These are phyloP conservation scores for Fusarium pseudoanthophilum DNA, from an alignment of 2,329 filamentous ascomycete species.

Conservation along the genomic window DNA sequence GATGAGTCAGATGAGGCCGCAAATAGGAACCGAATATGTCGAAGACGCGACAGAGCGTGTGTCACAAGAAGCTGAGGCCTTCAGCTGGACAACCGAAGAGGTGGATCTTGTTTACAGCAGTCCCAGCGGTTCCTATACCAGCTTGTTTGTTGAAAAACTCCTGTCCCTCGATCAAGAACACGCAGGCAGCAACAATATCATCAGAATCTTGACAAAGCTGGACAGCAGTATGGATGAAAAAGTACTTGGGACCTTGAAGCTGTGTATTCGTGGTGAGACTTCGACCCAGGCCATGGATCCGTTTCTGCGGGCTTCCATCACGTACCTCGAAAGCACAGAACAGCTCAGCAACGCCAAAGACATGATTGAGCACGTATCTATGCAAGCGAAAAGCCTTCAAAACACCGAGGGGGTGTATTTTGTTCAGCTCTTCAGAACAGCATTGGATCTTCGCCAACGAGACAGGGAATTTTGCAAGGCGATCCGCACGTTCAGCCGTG, in stretches of 20 bases:
- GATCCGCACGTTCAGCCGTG: constrained; percentile 40
- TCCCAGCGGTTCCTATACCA: constrained; percentile 46
- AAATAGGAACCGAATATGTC: constrained; percentile 50
- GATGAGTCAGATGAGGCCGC: constrained; percentile 55
- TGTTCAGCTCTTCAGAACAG: constrained; percentile 55
- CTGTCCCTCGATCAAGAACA: constrained; percentile 70
- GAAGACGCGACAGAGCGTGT: constrained; percentile 55
- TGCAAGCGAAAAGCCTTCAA: constrained; percentile 57
- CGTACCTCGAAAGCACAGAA: constrained; percentile 61
- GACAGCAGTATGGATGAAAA: constrained; percentile 61
- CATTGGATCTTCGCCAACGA: constrained; percentile 44
- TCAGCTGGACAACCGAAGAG: constrained; percentile 60
- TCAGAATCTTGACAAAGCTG: constrained; percentile 66
- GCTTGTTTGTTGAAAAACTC: constrained; percentile 74
- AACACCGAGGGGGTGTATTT: constrained; percentile 61
- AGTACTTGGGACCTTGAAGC: constrained; percentile 64
- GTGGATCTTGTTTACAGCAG: constrained; percentile 58
- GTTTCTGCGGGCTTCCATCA: constrained; percentile 66
- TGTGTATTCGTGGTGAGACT: constrained; percentile 61
- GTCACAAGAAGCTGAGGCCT: constrained; percentile 46
- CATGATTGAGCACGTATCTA: constrained; percentile 57
- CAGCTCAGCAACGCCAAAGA: constrained; percentile 48
- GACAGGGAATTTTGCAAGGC: constrained; percentile 39
- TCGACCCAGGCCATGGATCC: constrained; percentile 59
- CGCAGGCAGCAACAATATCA: constrained; percentile 63